A percentile compares a stretch with the other conserved stretches of the same genome.
phyloP scores from a whole-genome alignment of 768 basidiomycete genomes.

The Guyanaporus albipodus region DNA sequence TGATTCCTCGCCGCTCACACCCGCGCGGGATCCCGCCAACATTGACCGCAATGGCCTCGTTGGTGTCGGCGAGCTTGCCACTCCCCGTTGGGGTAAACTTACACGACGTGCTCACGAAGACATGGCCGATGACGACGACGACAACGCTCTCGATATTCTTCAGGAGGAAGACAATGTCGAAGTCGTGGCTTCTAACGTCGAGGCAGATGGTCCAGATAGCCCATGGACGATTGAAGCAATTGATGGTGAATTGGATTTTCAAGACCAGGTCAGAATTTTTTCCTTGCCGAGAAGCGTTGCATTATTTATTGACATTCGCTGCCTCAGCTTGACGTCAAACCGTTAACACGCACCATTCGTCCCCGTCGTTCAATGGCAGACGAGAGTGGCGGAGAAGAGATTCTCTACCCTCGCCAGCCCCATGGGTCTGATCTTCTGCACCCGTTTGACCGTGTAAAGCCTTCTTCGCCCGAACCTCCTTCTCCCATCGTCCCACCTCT shows the following conservation, averaged over 20 bases:
- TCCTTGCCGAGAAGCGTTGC: not conserved
- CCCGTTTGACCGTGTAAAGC: constrained; percentile 32
- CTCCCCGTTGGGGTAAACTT: constrained; percentile 86
- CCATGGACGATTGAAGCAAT: constrained; percentile 89
- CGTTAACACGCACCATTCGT: constrained; percentile 49
- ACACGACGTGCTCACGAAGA: constrained; percentile 35
- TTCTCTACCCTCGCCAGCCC: constrained; percentile 75
- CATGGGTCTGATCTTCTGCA: constrained; percentile 27
- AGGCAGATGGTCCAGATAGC: constrained; percentile 63
- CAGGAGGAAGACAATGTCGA: constrained; percentile 33
- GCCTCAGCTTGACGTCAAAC: constrained; percentile 42
- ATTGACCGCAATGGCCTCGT: constrained; percentile 87
- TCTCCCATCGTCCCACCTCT: constrained; percentile 29
- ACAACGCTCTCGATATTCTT: constrained; percentile 30
- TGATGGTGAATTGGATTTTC: constrained; percentile 72
- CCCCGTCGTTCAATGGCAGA: constrained; percentile 64
- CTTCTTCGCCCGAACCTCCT: constrained; percentile 26
- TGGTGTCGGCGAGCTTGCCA: constrained; percentile 93
- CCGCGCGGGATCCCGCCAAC: constrained; percentile 67
- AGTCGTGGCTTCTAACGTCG: constrained; percentile 30
- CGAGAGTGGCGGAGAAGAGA: constrained; percentile 89
- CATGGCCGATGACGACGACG: constrained; percentile 42
- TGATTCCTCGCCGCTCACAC: constrained; percentile 66
- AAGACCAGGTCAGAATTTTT: constrained; percentile 52
- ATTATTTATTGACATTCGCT: not conserved